phyloP scores from a whole-genome alignment of 352 stramenopile genomes.

The Globisporangium sylvaticum region DNA sequence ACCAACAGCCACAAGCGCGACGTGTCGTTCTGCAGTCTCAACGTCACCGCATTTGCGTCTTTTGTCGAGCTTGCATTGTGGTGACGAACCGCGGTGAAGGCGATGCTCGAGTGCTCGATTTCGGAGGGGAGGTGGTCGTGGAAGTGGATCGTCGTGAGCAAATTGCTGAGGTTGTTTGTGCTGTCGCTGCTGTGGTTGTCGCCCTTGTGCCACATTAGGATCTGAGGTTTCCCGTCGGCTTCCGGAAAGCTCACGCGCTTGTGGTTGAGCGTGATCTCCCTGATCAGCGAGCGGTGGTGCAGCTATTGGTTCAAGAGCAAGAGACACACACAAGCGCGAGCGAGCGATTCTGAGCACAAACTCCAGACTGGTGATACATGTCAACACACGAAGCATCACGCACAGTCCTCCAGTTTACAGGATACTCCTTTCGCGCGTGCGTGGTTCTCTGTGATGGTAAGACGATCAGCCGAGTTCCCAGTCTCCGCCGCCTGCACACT shows the following conservation, averaged over 20 bases:
- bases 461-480: background rate
- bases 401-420: background rate
- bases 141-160: slow-evolving; percentile 1
- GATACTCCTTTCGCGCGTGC: background rate
- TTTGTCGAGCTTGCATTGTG: background rate
- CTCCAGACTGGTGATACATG: background rate
- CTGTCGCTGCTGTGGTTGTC: too few species aligned
- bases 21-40: slow-evolving; percentile 1
- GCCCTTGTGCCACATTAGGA: slow-evolving; percentile 5
- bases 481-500: background rate
- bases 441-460: background rate
- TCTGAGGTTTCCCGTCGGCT: background rate
- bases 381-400: background rate
- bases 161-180: background rate
- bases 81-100: background rate
- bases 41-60: background rate
- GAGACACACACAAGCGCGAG: background rate
- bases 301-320: background rate
- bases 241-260: background rate
- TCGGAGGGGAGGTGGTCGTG: background rate
- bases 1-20: slow-evolving; percentile 1
- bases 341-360: background rate
- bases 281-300: slow-evolving; percentile 3
- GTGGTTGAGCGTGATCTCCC: slow-evolving; percentile 11
- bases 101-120: background rate